A percentile compares a stretch with the other conserved stretches of the same genome.
Conservation (phyloP, 306 rosid species). For the Oemleria cerasiformis region DNA sequence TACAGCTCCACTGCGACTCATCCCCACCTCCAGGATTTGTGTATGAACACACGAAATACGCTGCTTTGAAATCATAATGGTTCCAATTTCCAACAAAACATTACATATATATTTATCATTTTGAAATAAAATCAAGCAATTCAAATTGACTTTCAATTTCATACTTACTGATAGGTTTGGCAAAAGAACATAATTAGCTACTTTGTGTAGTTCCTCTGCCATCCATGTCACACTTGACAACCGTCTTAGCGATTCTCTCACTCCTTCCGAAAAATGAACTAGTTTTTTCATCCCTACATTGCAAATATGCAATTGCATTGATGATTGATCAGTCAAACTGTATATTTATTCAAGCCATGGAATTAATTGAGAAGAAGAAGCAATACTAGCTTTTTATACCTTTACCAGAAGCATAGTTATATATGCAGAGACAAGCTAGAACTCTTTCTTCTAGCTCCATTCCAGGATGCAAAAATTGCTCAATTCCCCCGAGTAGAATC, state of each 20-base stretch:
- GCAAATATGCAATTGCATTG: slow-evolving; percentile 1
- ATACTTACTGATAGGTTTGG: slow-evolving; percentile 67
- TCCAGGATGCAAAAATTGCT: slow-evolving; percentile 75
- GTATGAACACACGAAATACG: slow-evolving; percentile 84
- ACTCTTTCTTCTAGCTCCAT: slow-evolving; percentile 70
- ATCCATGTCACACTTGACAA: slow-evolving; percentile 71
- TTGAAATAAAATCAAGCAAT: neutral
- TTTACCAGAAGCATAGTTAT: slow-evolving; percentile 70
- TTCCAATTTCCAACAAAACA: slow-evolving; percentile 26
- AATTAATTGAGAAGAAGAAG: too few species aligned
- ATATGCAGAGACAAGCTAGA: slow-evolving; percentile 72
- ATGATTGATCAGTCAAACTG: too few species aligned
- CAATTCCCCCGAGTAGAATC: slow-evolving; percentile 57
- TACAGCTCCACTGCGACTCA: slow-evolving; percentile 48
- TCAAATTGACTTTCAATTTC: slow-evolving; percentile 13
- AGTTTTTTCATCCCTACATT: slow-evolving; percentile 68
- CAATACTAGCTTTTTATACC: slow-evolving; percentile 33
- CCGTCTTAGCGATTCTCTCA: slow-evolving; percentile 68
- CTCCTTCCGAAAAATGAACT: slow-evolving; percentile 74
- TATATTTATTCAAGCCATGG: too few species aligned
- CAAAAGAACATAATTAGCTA: slow-evolving; percentile 56
- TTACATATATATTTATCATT: neutral
- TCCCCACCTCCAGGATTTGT: slow-evolving; percentile 70
- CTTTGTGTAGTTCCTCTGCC: slow-evolving; percentile 80
- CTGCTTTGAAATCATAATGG: slow-evolving; percentile 52